Evolutionary conservation across 2,329 filamentous ascomycete genomes (phyloP).

Genomic region (Curvularia hawaiiensis): DNA sequence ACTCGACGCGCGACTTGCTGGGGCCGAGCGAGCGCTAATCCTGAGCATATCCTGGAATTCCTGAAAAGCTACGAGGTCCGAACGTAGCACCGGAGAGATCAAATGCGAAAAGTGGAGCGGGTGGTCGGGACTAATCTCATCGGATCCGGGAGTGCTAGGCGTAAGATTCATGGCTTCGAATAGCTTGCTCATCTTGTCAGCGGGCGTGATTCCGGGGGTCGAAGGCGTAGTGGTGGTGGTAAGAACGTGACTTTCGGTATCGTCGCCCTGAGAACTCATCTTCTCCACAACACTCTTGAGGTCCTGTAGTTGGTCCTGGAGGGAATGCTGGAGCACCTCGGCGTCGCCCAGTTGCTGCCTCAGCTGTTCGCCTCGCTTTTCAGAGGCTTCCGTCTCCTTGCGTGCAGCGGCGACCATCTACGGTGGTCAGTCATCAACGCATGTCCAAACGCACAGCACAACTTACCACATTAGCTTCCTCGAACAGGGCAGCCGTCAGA

Average conservation of each 20-base stretch:
- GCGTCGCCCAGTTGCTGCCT: constrained; percentile 85
- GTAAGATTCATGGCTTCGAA: constrained; percentile 66
- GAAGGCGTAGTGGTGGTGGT: constrained; percentile 70
- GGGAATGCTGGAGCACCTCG: constrained; percentile 81
- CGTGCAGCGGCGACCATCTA: constrained; percentile 92
- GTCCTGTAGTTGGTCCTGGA: constrained; percentile 91
- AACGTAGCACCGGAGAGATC: constrained; percentile 80
- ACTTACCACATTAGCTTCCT: constrained; percentile 86
- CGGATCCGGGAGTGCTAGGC: constrained; percentile 53
- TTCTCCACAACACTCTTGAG: constrained; percentile 92
- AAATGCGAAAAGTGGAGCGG: constrained; percentile 80
- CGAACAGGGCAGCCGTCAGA: constrained; percentile 90
- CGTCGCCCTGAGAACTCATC: constrained; percentile 75
- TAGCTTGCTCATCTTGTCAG: constrained; percentile 62
- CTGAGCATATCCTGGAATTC: constrained; percentile 83
- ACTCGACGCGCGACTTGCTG: constrained; percentile 71
- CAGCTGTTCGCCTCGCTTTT: constrained; percentile 87
- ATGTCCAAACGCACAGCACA: background rate
- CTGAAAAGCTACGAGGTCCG: constrained; percentile 78
- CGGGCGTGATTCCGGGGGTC: constrained; percentile 70
- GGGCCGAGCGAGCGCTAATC: constrained; percentile 62
- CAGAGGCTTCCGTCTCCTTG: constrained; percentile 77
- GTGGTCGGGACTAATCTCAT: constrained; percentile 64
- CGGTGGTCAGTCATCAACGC: background rate
- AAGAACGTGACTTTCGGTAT: constrained; percentile 71